phyloP scores from a whole-genome alignment of 2,329 filamentous ascomycete genomes.

The Curvularia hawaiiensis region DNA sequence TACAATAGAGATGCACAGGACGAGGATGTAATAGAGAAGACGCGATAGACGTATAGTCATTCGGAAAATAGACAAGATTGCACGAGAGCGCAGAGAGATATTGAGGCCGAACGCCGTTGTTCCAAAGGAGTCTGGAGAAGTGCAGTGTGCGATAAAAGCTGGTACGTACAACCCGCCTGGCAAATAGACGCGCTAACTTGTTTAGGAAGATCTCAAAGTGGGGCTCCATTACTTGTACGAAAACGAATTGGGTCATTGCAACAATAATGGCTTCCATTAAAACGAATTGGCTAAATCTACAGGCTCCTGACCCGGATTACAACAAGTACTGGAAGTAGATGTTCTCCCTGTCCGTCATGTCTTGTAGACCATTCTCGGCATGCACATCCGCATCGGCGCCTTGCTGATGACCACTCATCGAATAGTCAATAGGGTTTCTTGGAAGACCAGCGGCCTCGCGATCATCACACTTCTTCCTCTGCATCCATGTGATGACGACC shows the following conservation, averaged over 20 bases:
- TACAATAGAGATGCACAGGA: constrained; percentile 3
- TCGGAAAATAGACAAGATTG: neutral
- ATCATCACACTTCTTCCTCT: constrained; percentile 29
- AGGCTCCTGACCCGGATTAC: neutral
- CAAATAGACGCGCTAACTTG: neutral
- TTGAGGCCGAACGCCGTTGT: neutral
- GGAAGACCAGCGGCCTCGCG: constrained; percentile 29
- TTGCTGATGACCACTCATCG: constrained; percentile 25
- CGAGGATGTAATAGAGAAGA: neutral
- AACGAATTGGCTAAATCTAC: neutral
- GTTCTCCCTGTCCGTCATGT: constrained; percentile 32
- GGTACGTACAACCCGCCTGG: neutral
- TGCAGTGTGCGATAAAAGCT: neutral
- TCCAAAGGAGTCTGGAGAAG: neutral
- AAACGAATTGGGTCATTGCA: neutral
- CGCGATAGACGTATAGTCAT: constrained; percentile 10
- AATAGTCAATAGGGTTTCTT: constrained; percentile 24
- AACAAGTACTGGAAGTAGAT: constrained; percentile 31
- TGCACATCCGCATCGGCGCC: constrained; percentile 26
- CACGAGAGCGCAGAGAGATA: too few species aligned
- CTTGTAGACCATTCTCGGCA: constrained; percentile 30
- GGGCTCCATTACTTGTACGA: neutral
- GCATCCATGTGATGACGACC: constrained; percentile 25
- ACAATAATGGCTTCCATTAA: neutral
- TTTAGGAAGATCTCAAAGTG: neutral